Base-by-base conservation (phyloP, 169 alveolate genomes). In the Plasmodium adleri region DNA sequence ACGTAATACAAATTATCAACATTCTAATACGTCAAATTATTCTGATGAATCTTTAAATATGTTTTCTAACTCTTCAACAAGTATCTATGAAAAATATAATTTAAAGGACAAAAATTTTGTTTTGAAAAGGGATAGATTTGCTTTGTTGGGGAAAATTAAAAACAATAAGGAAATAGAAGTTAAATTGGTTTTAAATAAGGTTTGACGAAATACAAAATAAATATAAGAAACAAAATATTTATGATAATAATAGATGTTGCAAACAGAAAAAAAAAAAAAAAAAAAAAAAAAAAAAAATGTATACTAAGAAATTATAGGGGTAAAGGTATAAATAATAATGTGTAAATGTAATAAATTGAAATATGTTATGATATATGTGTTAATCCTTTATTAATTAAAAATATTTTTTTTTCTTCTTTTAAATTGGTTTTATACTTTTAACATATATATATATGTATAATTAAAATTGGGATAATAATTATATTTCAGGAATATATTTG, bases 121-220 rank as follows among this genome's bases (percentile, higher is more conserved):
- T 22, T 76, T 26, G 20, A 76, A 59, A 76, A 62, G 52, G n/a
- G 89, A 76, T 15, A 17, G 89, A 12, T 76, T 49, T 76, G 64
- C 89, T 28, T 59, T 76, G 28, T 59, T 76, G 22, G 89, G 89
- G 3, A 49, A 72, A 47, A 76, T 76, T 64, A 76, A 76, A 68
- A 64, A 64, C 32, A 76, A 76, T 56, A 76, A 76, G 47, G 89
- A 76, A 17, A 66, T 76, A 15, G 75, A 76, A 56, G 89, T 76
- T 13, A 54, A 59, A 24, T 75, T 76, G 15, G 72, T 76, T 20
- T 22, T 76, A 70, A 76, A 64, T 62, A 76, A 76, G 26, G 89
- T 52, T n/a, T 76, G 45, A 64, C 22, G 20, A 10, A 28, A 73
- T 17, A 56, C n/a, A 56, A 73, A 73, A 71, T 17, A 71, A 49